Evolutionary conservation across 2,329 filamentous ascomycete species (phyloP), one percentile per base, ranked within the genome.

Genomic region (Scolecobasidium constrictum): DNA sequence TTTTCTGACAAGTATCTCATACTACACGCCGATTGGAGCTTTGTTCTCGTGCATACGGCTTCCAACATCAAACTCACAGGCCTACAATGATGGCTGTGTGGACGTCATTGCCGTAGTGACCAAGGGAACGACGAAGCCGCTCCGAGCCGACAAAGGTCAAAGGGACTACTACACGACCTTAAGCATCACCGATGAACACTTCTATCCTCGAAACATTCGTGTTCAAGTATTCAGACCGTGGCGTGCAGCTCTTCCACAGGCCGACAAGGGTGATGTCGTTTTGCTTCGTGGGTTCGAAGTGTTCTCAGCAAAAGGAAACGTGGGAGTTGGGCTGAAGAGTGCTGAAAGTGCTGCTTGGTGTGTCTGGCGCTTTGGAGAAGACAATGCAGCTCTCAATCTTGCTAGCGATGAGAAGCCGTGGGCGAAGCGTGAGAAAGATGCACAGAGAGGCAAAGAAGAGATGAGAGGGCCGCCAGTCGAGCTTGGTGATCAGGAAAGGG

Each of bases 91-190:
- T 9, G 56, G 55, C 22, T 31, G n/a, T n/a, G 56, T 69, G 4
- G 68, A 71, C 47, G 35, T 68, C 36, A 56, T 72, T 36, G 67
- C 64, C 4, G 56, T 71, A 39, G 63, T 66, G 26, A 60, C 59
- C 1, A 49, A 56, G 11, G 35, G 48, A 9, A 58, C 56, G 11
- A 61, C 54, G 2, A 26, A 50, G 2, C 55, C 64, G 1, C 48
- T 56, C 22, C 57, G 61, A 16, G 65, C 66, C 6, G 59, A 60
- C 15, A 53, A 53, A 9, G 67, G 67, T 0, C 65, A 64, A 1
- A 56, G 59, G 42, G 62, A 72, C 52, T 68, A 57, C 52, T 60
- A 50, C 46, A 70, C 65, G 0, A 57, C 60, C 4, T 54, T 69
- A 35, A 52, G 55, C 43, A 52, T 71, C 46, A 58, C 60, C 0